Conservation (phyloP, 345 rosid genomes). For the Lepidium didymum region DNA sequence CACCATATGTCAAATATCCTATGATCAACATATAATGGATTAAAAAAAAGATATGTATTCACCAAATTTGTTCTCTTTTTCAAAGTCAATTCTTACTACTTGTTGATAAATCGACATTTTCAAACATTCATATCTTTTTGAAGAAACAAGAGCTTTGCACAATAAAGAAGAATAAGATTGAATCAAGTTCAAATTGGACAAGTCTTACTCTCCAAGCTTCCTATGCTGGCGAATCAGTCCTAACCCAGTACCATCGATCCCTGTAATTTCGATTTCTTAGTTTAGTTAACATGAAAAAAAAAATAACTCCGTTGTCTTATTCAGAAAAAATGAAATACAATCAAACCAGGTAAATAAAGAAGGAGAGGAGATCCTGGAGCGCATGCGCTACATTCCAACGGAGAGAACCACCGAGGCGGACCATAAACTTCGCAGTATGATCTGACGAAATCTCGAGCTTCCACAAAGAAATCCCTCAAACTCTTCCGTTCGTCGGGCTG, state of each 20-base stretch:
- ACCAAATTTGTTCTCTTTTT: not conserved
- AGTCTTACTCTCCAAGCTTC: conserved; percentile 47
- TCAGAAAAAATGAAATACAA: not conserved
- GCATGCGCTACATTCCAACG: conserved; percentile 38
- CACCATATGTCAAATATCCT: conserved; percentile 71
- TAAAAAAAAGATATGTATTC: too few relatives aligned
- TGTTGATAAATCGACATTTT: not conserved
- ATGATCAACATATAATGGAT: too few relatives aligned
- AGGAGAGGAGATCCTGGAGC: conserved; percentile 46
- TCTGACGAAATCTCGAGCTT: conserved; percentile 29
- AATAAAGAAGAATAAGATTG: not conserved
- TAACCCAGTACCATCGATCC: conserved; percentile 74
- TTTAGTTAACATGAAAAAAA: not conserved
- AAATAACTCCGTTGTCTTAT: not conserved
- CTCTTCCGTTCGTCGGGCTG: conserved; percentile 30
- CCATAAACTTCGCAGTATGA: conserved; percentile 42
- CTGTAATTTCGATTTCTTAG: conserved; percentile 20
- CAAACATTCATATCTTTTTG: not conserved
- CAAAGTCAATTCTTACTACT: not conserved
- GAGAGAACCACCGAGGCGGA: conserved; percentile 76
- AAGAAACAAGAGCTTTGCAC: not conserved
- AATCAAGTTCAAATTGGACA: not conserved
- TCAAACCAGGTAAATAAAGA: conserved; percentile 43
- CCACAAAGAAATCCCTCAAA: conserved; percentile 32
- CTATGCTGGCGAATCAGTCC: conserved; percentile 56